These are phyloP conservation scores for Exophiala lecanii-corni DNA, from an alignment of 2,329 filamentous ascomycete species.

Conservation along the genomic window DNA sequence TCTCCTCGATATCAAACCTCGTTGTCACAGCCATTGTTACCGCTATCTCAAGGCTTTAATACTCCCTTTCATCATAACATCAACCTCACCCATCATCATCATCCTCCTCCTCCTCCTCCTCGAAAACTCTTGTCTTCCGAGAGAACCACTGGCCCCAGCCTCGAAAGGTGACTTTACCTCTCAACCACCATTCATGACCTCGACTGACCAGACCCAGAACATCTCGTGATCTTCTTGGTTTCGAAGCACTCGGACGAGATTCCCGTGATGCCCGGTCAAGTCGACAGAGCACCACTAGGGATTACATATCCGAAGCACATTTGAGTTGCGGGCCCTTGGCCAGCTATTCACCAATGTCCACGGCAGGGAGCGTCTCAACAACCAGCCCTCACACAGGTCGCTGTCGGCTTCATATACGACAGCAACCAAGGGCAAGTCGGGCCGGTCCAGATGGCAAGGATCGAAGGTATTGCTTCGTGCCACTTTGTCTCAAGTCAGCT, in stretches of 20 bases:
- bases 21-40: neutral
- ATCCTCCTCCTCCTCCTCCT: too few relatives aligned
- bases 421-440: constrained; percentile 44
- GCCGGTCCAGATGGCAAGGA: constrained; percentile 45
- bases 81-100: too few relatives aligned
- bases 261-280: neutral
- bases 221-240: neutral
- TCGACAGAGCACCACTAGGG: neutral
- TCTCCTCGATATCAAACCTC: neutral
- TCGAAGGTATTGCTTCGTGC: constrained; percentile 40
- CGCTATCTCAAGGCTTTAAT: neutral
- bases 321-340: too few relatives aligned
- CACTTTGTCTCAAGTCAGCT: constrained; percentile 23
- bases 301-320: neutral
- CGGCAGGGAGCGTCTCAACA: too few relatives aligned
- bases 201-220: neutral
- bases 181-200: neutral
- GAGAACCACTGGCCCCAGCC: too few relatives aligned
- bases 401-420: constrained; percentile 40
- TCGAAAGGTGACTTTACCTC: neutral
- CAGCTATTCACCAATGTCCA: too few relatives aligned
- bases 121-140: too few relatives aligned
- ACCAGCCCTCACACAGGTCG: constrained; percentile 19
- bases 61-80: neutral
- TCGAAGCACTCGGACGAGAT: neutral